These are phyloP conservation scores for Globisporangium okanoganense DNA, from an alignment of 352 stramenopile species.

Conservation along the genomic window DNA sequence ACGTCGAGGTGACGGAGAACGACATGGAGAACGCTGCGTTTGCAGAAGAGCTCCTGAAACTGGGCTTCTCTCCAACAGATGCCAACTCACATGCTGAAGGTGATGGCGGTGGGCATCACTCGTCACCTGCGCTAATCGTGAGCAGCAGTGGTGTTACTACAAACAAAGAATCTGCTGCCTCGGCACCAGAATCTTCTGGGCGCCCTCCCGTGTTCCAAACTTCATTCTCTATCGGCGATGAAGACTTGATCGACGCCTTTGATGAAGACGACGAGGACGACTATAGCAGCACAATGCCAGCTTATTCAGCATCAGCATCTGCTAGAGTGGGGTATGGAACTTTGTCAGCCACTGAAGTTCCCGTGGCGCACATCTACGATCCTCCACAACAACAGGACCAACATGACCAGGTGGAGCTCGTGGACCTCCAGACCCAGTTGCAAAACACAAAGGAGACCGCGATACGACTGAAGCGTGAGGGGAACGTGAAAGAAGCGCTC, in stretches of 20 bases:
- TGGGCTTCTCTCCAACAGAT: conserved; percentile 25
- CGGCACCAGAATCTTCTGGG: neutral
- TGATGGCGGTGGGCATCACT: neutral
- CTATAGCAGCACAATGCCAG: neutral
- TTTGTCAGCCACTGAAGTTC: neutral
- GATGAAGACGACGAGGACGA: conserved; percentile 39
- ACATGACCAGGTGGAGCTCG: conserved; percentile 14
- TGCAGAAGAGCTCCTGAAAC: conserved; percentile 35
- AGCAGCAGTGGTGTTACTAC: neutral
- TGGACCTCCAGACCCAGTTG: conserved; percentile 41
- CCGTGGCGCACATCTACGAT: neutral
- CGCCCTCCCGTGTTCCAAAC: neutral
- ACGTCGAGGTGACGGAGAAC: conserved; percentile 52
- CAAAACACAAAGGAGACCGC: conserved; percentile 36
- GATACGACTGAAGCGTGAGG: conserved; percentile 51
- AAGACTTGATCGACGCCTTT: conserved; percentile 68
- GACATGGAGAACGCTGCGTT: conserved; percentile 59
- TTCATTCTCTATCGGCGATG: conserved; percentile 38
- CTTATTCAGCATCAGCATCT: neutral
- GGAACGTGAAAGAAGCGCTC: conserved; percentile 52
- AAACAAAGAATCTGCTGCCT: neutral
- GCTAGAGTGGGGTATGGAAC: neutral
- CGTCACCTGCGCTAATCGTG: neutral
- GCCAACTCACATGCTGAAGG: neutral
- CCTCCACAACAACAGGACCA: neutral